A percentile compares a stretch with the other conserved stretches of the same genome.
Conservation (phyloP, 164 flowering plant genomes). For the Chimonanthus praecox region DNA sequence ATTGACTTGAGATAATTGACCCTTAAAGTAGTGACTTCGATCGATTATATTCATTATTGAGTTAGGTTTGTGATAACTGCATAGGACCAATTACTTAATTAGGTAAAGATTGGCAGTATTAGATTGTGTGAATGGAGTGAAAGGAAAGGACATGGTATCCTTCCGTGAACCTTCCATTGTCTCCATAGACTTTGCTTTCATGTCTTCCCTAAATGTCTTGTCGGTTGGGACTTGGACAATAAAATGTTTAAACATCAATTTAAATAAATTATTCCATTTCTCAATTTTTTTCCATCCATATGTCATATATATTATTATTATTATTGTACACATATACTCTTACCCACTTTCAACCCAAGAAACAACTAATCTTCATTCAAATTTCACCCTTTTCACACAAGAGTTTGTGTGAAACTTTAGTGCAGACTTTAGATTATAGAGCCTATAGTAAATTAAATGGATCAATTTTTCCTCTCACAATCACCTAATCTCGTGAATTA, state of each 20-base stretch:
- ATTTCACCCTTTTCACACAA: too few species aligned
- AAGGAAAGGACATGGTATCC: neutral
- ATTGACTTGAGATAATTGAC: neutral
- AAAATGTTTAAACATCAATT: neutral
- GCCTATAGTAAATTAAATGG: too few species aligned
- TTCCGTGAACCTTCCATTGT: neutral
- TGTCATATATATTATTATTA: neutral
- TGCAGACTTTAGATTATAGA: too few species aligned
- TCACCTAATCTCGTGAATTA: too few species aligned
- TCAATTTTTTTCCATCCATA: neutral
- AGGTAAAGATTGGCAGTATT: neutral
- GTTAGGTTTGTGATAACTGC: neutral
- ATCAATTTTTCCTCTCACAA: too few species aligned
- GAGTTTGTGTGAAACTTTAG: too few species aligned
- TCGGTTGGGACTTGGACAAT: neutral
- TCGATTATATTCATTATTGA: neutral
- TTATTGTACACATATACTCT: neutral
- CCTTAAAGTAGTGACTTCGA: neutral
- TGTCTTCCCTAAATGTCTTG: neutral
- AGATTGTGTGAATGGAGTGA: neutral
- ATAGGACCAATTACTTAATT: neutral
- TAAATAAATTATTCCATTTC: neutral
- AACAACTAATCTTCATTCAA: neutral
- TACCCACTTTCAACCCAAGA: neutral
- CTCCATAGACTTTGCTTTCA: neutral